Evolutionary conservation across 2,329 filamentous ascomycete genomes (phyloP).

Genomic region (Monilinia vaccinii-corymbosi): DNA sequence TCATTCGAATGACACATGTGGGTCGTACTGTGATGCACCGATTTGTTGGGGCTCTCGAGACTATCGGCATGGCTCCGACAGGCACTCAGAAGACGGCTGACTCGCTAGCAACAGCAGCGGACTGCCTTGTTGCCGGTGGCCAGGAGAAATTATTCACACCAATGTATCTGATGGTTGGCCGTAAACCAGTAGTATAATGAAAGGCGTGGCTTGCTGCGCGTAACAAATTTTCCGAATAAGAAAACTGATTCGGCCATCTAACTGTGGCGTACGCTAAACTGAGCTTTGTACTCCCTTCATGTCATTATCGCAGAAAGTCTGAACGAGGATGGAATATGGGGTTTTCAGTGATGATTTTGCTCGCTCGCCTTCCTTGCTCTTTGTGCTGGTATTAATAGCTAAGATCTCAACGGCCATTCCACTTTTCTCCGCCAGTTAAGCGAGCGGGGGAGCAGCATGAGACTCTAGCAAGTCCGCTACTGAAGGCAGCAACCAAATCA

Average conservation of each 20-base stretch:
- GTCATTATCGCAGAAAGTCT: neutral
- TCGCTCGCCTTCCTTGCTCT: neutral
- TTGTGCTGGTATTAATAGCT: neutral
- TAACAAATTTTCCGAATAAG: neutral
- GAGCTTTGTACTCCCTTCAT: neutral
- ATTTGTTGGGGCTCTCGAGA: conserved; percentile 69
- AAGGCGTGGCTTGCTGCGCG: neutral
- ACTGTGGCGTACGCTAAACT: neutral
- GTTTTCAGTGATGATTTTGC: neutral
- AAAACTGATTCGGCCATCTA: neutral
- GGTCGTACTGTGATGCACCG: conserved; percentile 68
- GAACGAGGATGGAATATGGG: no score
- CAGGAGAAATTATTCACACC: conserved; percentile 86
- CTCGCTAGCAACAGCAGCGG: conserved; percentile 69
- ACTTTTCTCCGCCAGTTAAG: neutral
- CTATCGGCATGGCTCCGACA: conserved; percentile 61
- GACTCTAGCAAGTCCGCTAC: neutral
- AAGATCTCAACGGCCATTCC: neutral
- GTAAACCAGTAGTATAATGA: conserved; percentile 55
- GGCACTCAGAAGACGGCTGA: conserved; percentile 95
- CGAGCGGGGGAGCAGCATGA: neutral
- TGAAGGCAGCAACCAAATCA: neutral
- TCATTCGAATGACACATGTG: conserved; percentile 79
- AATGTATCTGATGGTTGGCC: conserved; percentile 93
- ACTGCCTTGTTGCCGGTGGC: conserved; percentile 76